phyloP scores from a whole-genome alignment of 2,329 filamentous ascomycete genomes.

The Xylariaceae sp. region DNA sequence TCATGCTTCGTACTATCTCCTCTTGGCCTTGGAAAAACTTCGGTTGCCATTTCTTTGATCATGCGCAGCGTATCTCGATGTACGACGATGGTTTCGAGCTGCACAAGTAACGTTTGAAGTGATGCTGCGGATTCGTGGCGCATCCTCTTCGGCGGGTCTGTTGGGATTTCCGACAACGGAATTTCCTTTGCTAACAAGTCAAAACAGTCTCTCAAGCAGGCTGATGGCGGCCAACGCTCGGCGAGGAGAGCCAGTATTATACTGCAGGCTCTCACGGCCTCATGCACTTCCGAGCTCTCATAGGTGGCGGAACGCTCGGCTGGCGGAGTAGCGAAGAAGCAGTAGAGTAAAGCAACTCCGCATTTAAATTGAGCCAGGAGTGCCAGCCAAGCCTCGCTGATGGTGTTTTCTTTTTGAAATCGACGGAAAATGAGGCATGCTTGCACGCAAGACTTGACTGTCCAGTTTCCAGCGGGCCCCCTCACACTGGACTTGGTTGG shows the following conservation, averaged over 20 bases:
- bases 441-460: constrained; percentile 23
- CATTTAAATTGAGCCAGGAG: constrained; percentile 4
- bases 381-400: constrained; percentile 22
- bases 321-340: constrained; percentile 6
- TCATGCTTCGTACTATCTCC: neutral
- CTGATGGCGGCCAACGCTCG: constrained; percentile 3
- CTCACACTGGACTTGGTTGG: constrained; percentile 17
- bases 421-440: constrained; percentile 25
- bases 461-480: constrained; percentile 22
- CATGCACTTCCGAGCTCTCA: neutral
- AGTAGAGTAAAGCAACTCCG: constrained; percentile 5
- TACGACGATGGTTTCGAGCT: constrained; percentile 3
- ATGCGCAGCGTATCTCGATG: constrained; percentile 6
- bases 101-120: neutral
- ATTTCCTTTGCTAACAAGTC: constrained; percentile 5
- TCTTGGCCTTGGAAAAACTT: constrained; percentile 1
- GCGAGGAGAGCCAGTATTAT: constrained; percentile 2
- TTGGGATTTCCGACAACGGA: constrained; percentile 1
- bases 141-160: neutral
- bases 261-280: constrained; percentile 4
- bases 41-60: constrained; percentile 6
- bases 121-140: neutral
- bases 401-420: constrained; percentile 24
- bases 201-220: constrained; percentile 1
- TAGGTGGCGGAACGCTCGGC: neutral